Conservation (phyloP, 805 yeast species). For the Schwanniomyces vanrijiae region DNA sequence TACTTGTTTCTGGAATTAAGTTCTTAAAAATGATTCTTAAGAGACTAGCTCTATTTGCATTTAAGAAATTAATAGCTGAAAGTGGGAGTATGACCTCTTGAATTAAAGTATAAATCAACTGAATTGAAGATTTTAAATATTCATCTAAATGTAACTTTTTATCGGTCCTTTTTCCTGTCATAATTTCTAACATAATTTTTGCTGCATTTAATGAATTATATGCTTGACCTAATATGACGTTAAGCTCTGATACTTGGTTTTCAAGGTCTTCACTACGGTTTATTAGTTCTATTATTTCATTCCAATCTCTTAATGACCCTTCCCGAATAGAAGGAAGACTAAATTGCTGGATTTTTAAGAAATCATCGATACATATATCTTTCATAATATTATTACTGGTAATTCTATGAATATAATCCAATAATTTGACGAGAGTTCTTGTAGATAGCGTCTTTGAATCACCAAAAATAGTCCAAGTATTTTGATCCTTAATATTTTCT, state of each 20-base stretch:
- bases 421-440: conserved; percentile 10
- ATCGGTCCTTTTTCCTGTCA: conserved; percentile 42
- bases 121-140: conserved; percentile 40
- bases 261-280: conserved; percentile 3
- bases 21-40: conserved; percentile 9
- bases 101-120: conserved; percentile 32
- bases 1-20: conserved; percentile 13
- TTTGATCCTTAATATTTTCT: neutral
- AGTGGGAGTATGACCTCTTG: conserved; percentile 27
- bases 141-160: conserved; percentile 47
- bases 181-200: conserved; percentile 16
- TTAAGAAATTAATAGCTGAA: conserved; percentile 1
- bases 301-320: conserved; percentile 16
- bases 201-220: conserved; percentile 32
- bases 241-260: neutral
- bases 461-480: neutral
- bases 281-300: conserved; percentile 11
- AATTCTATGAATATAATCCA: conserved; percentile 28
- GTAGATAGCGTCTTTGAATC: conserved; percentile 1
- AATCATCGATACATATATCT: conserved; percentile 11
- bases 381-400: conserved; percentile 11
- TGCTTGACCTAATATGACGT: conserved; percentile 10
- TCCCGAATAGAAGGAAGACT: conserved; percentile 23
- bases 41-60: conserved; percentile 1
- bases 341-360: conserved; percentile 23